phyloP scores from a whole-genome alignment of 2,329 filamentous ascomycete species.

The Trichoderma endophyticum region DNA sequence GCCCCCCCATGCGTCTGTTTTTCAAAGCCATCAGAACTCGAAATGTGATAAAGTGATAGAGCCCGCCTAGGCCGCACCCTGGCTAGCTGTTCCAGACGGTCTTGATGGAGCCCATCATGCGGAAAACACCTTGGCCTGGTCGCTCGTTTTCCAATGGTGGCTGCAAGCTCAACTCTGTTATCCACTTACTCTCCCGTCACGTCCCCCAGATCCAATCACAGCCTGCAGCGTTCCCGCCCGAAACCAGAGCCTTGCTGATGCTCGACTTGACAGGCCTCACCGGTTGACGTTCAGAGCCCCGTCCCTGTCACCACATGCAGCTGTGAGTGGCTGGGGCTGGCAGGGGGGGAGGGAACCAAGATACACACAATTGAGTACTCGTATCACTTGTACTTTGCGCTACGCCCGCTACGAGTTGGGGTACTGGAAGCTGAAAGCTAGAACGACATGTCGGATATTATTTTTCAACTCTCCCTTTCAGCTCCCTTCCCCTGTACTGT shows the following conservation, averaged over 20 bases:
- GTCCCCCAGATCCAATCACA: slow-evolving; percentile 11
- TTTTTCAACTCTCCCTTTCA: neutral
- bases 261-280: slow-evolving; percentile 9
- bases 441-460: slow-evolving; percentile 3
- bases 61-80: neutral
- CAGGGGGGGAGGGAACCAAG: slow-evolving; percentile 1
- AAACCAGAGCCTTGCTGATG: slow-evolving; percentile 16
- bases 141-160: neutral
- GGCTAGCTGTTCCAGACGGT: neutral
- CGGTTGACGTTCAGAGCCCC: slow-evolving; percentile 17
- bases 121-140: slow-evolving; percentile 10
- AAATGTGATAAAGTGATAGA: neutral
- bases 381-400: neutral
- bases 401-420: neutral
- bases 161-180: slow-evolving; percentile 6
- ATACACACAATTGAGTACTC: neutral
- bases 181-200: neutral
- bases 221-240: neutral
- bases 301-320: slow-evolving; percentile 10
- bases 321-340: neutral
- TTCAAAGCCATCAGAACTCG: neutral
- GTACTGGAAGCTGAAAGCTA: neutral
- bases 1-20: neutral
- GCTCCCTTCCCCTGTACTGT: neutral
- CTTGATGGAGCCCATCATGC: neutral